Evolutionary conservation across 176 grass and related monocot species (phyloP), one percentile per base, ranked within the genome.

Genomic region (Saccharum spontaneum): DNA sequence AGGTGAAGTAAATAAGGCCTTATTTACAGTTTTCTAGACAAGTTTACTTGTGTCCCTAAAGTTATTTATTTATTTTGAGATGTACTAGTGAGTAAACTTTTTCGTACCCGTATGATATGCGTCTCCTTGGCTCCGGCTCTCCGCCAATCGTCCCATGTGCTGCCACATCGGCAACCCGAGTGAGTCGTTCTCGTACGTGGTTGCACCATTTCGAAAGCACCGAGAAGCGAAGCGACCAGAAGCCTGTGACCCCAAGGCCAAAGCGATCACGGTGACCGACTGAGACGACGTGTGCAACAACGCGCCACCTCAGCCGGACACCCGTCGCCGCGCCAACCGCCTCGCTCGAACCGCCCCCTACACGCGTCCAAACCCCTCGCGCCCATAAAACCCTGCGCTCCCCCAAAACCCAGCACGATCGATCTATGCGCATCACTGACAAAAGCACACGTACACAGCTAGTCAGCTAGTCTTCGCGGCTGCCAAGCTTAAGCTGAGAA

Each of bases 251-350:
- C 34, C 48, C 66, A 61, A 61, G 71, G 26, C 81, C 81, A 55
- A 83, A 79, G 57, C 87, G 26, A 78, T 81, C 69, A 68, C 70
- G 69, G 64, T 62, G 46, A 24, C 60, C 26, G 60, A 43, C 13
- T 45, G 10, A 18, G 50, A 64, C 45, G 82, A 80, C 88, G 83
- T 88, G 78, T 68, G 18, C 44, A 5, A 71, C 71, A n/a, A 60
- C 38, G 83, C 62, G 88, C 87, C 88, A 88, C 91, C 85, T 75
- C n/a, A 57, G 41, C 67, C 20, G 48, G 83, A 87, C 89, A 94
- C 90, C 77, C 90, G 90, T 86, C 87, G 75, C 67, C 34, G 18
- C 12, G 5, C 75, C 76, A 79, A 75, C 77, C 70, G 77, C 81
- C 59, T 65, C 31, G 30, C 43, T 33, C 14, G 7, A 22, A 61